Percentiles rank a stretch among this genome's conserved stretches.
These are phyloP conservation scores for Immersiporthe knoxdaviesiana DNA, from an alignment of 2,329 filamentous ascomycete species.

Conservation along the genomic window DNA sequence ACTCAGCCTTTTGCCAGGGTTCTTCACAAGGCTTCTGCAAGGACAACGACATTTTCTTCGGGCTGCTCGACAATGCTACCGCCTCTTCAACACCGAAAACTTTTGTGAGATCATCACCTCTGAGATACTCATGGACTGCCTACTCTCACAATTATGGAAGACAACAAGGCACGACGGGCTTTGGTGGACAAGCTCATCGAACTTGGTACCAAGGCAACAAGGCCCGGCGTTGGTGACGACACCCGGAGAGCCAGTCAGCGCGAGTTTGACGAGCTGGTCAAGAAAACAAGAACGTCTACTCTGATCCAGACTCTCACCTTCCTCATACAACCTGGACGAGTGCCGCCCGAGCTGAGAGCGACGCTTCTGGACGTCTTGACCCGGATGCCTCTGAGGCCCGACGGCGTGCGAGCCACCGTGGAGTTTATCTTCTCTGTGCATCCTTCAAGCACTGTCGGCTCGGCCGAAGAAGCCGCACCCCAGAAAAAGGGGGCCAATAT, in stretches of 20 bases:
- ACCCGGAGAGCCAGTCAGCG: conserved; percentile 41
- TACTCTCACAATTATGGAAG: conserved; percentile 19
- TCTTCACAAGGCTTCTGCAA: not conserved
- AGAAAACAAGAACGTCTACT: conserved; percentile 34
- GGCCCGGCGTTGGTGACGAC: conserved; percentile 42
- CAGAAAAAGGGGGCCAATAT: conserved; percentile 65
- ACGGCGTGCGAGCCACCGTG: conserved; percentile 68
- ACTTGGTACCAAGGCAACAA: conserved; percentile 54
- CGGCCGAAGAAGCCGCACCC: conserved; percentile 45
- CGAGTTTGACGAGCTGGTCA: conserved; percentile 52
- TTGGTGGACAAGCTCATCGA: conserved; percentile 42
- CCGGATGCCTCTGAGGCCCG: conserved; percentile 60
- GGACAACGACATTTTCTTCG: not conserved
- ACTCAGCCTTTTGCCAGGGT: not conserved
- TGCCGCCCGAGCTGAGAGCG: conserved; percentile 62
- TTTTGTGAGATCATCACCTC: not conserved
- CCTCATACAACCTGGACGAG: conserved; percentile 63
- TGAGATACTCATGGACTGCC: not conserved
- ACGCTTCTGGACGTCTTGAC: conserved; percentile 62
- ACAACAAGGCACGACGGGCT: conserved; percentile 35
- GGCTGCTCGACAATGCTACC: conserved; percentile 4
- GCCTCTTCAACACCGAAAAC: too few species aligned
- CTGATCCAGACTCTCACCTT: conserved; percentile 66
- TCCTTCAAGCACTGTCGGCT: conserved; percentile 51
- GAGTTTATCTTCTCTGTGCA: conserved; percentile 75